Conservation (phyloP, 2,329 filamentous ascomycete species). For the Botrytis squamosa region DNA sequence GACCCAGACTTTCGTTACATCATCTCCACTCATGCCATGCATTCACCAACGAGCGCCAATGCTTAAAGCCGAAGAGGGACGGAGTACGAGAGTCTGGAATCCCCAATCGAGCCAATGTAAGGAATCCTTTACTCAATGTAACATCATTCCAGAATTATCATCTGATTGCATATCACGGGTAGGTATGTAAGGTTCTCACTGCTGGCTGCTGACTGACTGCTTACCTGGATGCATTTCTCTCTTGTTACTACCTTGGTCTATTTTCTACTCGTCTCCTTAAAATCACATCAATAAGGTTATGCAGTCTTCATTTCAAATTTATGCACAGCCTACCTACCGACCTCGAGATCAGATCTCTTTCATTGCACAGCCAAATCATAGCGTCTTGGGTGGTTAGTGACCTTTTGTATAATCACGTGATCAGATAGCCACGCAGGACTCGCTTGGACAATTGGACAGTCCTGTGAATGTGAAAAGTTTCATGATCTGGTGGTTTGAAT, state of each 20-base stretch:
- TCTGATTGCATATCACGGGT: background rate
- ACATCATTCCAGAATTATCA: background rate
- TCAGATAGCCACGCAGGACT: background rate
- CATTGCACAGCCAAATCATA: background rate
- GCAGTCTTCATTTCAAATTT: background rate
- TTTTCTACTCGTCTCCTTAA: background rate
- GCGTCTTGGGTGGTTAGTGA: background rate
- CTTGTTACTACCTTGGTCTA: background rate
- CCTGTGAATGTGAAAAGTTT: background rate
- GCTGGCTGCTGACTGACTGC: no score
- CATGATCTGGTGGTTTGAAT: background rate
- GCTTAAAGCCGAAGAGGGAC: background rate
- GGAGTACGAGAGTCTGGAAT: background rate
- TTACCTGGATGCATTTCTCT: background rate
- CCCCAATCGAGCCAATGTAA: background rate
- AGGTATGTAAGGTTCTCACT: background rate
- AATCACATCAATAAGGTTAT: background rate
- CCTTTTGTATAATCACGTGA: background rate
- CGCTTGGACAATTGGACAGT: background rate
- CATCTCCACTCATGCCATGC: background rate
- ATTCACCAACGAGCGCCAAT: background rate
- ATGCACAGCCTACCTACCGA: background rate
- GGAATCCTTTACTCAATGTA: background rate
- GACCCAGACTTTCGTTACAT: background rate
- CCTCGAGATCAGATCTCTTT: background rate